A percentile compares a stretch with the other conserved stretches of the same genome.
Evolutionary conservation across 169 alveolate species (phyloP).

Genomic region (Condylostoma magnum): DNA sequence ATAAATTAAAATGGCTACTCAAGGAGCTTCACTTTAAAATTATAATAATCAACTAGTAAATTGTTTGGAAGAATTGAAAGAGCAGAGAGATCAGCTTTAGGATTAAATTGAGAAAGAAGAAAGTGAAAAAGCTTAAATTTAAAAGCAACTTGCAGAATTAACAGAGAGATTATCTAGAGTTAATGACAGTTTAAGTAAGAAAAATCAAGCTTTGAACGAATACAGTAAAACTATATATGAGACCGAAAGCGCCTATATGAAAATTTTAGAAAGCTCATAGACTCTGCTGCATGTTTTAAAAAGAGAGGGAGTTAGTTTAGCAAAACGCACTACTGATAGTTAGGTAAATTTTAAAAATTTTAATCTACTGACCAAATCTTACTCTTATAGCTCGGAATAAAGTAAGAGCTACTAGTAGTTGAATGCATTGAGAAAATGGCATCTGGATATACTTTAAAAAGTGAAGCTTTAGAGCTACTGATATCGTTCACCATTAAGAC

Average conservation of each 20-base stretch:
- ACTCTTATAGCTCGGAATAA: too few relatives aligned
- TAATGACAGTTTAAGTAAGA: constrained; percentile 78
- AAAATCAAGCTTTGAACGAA: constrained; percentile 88
- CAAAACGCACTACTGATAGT: constrained; percentile 14
- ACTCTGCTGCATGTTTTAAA: constrained; percentile 90
- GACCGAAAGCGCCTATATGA: constrained; percentile 89
- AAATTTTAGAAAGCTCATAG: constrained; percentile 90
- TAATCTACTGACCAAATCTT: too few relatives aligned
- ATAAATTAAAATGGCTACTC: constrained; percentile 24
- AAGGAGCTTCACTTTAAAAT: constrained; percentile 56
- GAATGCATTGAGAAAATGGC: too few relatives aligned
- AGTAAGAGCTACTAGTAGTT: too few relatives aligned
- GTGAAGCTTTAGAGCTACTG: too few relatives aligned
- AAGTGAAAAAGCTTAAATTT: constrained; percentile 80
- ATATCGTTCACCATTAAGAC: too few relatives aligned
- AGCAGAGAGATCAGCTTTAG: constrained; percentile 84
- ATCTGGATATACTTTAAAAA: too few relatives aligned
- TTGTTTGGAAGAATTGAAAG: constrained; percentile 86
- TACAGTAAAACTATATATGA: constrained; percentile 91
- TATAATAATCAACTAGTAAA: constrained; percentile 89
- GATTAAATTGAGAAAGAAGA: constrained; percentile 85
- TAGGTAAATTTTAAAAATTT: neutral
- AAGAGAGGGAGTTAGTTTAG: constrained; percentile 78
- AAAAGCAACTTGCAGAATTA: constrained; percentile 75
- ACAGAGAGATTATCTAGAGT: constrained; percentile 78